These are phyloP conservation scores for Bauhinia variegata DNA, from an alignment of 306 rosid genomes.

Conservation along the genomic window DNA sequence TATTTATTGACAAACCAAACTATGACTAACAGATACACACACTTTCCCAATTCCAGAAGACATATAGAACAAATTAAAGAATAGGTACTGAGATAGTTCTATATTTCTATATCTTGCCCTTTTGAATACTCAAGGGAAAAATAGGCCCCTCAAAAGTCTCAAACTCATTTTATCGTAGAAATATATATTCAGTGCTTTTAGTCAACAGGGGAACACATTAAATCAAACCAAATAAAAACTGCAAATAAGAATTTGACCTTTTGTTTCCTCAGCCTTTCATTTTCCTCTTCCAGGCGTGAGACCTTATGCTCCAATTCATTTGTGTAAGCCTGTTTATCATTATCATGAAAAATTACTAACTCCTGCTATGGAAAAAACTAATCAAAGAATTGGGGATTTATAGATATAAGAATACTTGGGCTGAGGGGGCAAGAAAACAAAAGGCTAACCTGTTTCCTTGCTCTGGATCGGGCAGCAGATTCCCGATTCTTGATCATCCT, in stretches of 20 bases:
- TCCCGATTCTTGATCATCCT: conserved; percentile 97
- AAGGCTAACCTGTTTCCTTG: conserved; percentile 81
- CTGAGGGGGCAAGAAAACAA: background rate
- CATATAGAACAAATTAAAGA: background rate
- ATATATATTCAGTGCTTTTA: conserved; percentile 14
- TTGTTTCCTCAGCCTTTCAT: conserved; percentile 83
- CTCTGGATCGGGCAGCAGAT: conserved; percentile 98
- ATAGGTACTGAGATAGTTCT: conserved; percentile 2
- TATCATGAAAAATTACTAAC: conserved; percentile 3
- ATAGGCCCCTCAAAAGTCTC: background rate
- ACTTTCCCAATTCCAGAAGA: background rate
- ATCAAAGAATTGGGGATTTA: conserved; percentile 11
- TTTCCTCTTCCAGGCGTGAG: conserved; percentile 83
- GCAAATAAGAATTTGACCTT: conserved; percentile 61
- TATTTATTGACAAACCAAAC: background rate
- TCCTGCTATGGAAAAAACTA: background rate
- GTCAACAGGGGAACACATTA: conserved; percentile 17
- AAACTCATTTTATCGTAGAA: conserved; percentile 14
- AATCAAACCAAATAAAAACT: conserved; percentile 21
- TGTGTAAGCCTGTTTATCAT: conserved; percentile 79
- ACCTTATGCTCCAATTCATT: conserved; percentile 88
- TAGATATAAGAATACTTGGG: too few species aligned
- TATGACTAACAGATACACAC: background rate
- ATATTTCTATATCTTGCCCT: background rate
- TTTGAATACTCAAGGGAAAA: background rate